Evolutionary conservation across 371 early-diverging fungal genomes (phyloP).

Genomic region (Mortierella polycephala): DNA sequence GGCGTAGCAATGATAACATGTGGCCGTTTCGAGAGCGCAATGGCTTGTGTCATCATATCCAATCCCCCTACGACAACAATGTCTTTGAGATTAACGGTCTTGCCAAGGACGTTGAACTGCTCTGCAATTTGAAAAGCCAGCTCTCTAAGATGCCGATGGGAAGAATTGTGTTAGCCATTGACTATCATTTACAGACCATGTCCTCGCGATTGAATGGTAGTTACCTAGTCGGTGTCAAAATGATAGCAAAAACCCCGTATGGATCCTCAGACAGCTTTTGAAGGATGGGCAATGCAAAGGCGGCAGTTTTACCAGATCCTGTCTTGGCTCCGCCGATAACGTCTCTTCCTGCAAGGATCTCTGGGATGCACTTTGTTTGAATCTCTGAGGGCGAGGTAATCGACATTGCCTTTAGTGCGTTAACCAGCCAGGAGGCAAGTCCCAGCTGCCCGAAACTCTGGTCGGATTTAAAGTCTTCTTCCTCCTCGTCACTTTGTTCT

Average conservation of each 20-base stretch:
- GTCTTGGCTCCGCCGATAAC: slow-evolving; percentile 98
- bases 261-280: slow-evolving; percentile 94
- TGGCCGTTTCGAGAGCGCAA: slow-evolving; percentile 87
- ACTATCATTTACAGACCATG: not conserved
- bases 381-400: slow-evolving; percentile 95
- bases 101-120: slow-evolving; percentile 93
- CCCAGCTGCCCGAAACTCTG: slow-evolving; percentile 72
- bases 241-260: slow-evolving; percentile 93
- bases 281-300: slow-evolving; percentile 98
- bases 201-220: not conserved
- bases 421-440: slow-evolving; percentile 83
- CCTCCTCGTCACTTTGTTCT: slow-evolving; percentile 34
- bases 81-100: slow-evolving; percentile 86
- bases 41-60: slow-evolving; percentile 92
- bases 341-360: slow-evolving; percentile 81
- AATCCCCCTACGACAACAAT: slow-evolving; percentile 97
- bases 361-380: slow-evolving; percentile 88
- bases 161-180: not conserved
- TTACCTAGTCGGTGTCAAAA: slow-evolving; percentile 96
- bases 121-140: slow-evolving; percentile 98
- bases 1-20: slow-evolving; percentile 99
- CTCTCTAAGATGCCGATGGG: slow-evolving; percentile 69
- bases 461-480: slow-evolving; percentile 40
- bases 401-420: slow-evolving; percentile 81
- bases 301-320: slow-evolving; percentile 99